Percentiles rank a stretch among this genome's conserved stretches.
Conservation (phyloP, 2,329 filamentous ascomycete species). For the Sporothrix pseudoabietina region DNA sequence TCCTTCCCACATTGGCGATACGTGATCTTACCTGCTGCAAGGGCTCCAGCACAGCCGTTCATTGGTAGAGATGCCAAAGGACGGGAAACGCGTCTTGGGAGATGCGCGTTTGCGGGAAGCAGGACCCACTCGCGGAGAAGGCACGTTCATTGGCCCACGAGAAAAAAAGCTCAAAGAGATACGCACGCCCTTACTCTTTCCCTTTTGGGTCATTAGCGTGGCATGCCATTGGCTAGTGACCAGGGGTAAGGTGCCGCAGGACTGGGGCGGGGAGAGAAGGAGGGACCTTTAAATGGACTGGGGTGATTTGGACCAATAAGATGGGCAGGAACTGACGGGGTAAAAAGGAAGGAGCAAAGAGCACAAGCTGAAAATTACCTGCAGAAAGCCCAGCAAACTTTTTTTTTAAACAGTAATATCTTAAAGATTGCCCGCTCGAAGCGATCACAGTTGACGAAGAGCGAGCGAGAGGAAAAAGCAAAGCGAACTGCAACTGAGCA, state of each 20-base stretch:
- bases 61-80: constrained; percentile 9
- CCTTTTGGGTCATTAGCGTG: constrained; percentile 9
- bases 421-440: neutral
- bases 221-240: constrained; percentile 18
- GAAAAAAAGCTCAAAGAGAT: neutral
- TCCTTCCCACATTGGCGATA: constrained; percentile 18
- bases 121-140: constrained; percentile 16
- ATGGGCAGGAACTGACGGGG: constrained; percentile 20
- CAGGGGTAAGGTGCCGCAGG: constrained; percentile 22
- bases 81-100: constrained; percentile 20
- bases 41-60: constrained; percentile 23
- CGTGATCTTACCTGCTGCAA: constrained; percentile 25
- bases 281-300: neutral
- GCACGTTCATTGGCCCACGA: neutral
- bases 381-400: neutral
- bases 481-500: neutral
- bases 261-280: neutral
- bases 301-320: constrained; percentile 1
- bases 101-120: constrained; percentile 18
- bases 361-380: constrained; percentile 14
- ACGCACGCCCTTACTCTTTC: constrained; percentile 19
- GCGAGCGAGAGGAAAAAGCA: neutral
- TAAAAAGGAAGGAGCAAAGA: constrained; percentile 14
- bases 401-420: neutral
- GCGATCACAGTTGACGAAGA: neutral